A percentile compares a stretch with the other conserved stretches of the same genome.
Evolutionary conservation across 768 basidiomycete genomes (phyloP).

Genomic region (Trametes cubensis): DNA sequence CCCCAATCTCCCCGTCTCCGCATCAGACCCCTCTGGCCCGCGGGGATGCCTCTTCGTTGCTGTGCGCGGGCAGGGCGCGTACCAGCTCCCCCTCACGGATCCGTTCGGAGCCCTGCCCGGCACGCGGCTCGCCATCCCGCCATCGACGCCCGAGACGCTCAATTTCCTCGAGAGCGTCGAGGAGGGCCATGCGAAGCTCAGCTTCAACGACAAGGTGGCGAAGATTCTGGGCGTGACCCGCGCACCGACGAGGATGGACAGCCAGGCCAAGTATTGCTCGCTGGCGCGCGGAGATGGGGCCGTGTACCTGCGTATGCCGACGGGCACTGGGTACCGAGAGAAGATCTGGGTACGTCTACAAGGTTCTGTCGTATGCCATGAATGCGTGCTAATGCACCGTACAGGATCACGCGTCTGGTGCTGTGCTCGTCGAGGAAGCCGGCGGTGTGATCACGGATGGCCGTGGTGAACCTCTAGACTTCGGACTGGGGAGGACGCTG

Average conservation of each 20-base stretch:
- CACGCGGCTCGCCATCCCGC: slow-evolving; percentile 54
- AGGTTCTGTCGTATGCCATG: background rate
- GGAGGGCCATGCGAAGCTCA: slow-evolving; percentile 87
- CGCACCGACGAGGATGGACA: slow-evolving; percentile 84
- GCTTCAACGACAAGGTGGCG: slow-evolving; percentile 74
- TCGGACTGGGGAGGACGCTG: slow-evolving; percentile 83
- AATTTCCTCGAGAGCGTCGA: slow-evolving; percentile 92
- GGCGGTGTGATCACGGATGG: slow-evolving; percentile 90
- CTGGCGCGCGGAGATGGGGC: slow-evolving; percentile 86
- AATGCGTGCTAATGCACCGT: background rate
- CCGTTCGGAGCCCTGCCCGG: slow-evolving; percentile 46
- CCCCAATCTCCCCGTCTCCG: slow-evolving; percentile 79
- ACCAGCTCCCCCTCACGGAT: slow-evolving; percentile 64
- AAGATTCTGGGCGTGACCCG: slow-evolving; percentile 64
- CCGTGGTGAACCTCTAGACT: slow-evolving; percentile 75
- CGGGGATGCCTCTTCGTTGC: slow-evolving; percentile 87
- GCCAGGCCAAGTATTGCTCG: slow-evolving; percentile 92
- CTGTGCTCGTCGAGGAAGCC: slow-evolving; percentile 82
- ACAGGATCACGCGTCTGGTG: slow-evolving; percentile 90
- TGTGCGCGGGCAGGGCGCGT: slow-evolving; percentile 82
- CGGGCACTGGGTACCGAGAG: slow-evolving; percentile 77
- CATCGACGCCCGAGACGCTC: slow-evolving; percentile 49
- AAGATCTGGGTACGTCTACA: slow-evolving; percentile 87
- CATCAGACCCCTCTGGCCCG: slow-evolving; percentile 52
- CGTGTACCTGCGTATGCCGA: slow-evolving; percentile 80